phyloP scores from a whole-genome alignment of 2,329 filamentous ascomycete species.

The Claviceps maximensis region DNA sequence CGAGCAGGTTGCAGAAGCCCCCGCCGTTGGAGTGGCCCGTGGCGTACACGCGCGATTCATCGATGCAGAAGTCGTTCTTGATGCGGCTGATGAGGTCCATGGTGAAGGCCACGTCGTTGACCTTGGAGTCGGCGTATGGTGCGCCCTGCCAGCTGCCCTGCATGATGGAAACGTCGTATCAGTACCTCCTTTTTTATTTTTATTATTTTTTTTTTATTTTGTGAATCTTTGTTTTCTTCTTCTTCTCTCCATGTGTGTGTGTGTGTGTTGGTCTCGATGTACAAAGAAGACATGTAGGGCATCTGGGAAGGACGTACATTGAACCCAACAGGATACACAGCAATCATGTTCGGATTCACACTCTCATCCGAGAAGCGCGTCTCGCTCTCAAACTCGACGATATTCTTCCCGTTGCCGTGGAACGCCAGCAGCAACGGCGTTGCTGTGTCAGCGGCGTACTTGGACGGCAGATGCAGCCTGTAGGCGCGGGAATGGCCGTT shows the following conservation, averaged over 20 bases:
- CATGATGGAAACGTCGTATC: background rate
- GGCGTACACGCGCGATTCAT: conserved; percentile 28
- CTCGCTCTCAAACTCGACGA: conserved; percentile 19
- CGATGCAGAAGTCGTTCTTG: conserved; percentile 24
- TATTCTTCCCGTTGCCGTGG: conserved; percentile 28
- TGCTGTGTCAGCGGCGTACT: conserved; percentile 19
- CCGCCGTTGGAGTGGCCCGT: conserved; percentile 31
- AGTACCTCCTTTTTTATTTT: background rate
- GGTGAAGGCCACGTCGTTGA: conserved; percentile 29
- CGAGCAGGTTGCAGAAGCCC: conserved; percentile 28
- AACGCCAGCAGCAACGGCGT: conserved; percentile 33
- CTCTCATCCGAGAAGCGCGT: conserved; percentile 23
- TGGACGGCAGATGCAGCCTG: conserved; percentile 11
- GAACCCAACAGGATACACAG: conserved; percentile 33
- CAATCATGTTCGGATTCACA: conserved; percentile 24
- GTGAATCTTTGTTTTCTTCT: background rate
- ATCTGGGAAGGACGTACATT: conserved; percentile 19
- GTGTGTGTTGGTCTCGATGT: too few species aligned
- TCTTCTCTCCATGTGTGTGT: background rate
- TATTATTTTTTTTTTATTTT: background rate
- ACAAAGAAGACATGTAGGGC: too few species aligned
- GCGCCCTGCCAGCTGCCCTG: conserved; percentile 28
- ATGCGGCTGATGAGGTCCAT: conserved; percentile 27
- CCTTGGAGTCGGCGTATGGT: conserved; percentile 19
- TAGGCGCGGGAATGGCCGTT: conserved; percentile 9